Evolutionary conservation across 768 basidiomycete species (phyloP), one percentile per base, ranked within the genome.

Genomic region (Tricholoma furcatifolium): DNA sequence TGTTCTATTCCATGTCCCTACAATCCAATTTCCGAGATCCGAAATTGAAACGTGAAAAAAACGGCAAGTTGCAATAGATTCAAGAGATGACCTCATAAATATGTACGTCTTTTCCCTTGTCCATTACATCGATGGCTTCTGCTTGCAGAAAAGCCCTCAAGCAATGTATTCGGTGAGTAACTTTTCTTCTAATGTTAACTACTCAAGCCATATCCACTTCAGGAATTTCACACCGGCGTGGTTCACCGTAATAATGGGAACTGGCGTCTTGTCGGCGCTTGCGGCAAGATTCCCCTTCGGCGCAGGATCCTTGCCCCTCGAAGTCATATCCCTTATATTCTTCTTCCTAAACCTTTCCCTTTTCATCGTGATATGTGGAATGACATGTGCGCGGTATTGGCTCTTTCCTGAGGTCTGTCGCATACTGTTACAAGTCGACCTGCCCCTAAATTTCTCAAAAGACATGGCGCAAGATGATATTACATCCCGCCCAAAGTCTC

Each of bases 261-360:
- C 80, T 0, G 81, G 81, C 3, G 69, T 75, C 0, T 67, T 82
- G 2, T 72, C 76, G 11, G 65, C 74, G 8, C 69, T 83, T n/a
- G 71, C 74, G 38, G 68, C 74, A 21, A 71, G 53, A 24, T 81
- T 80, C 53, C 81, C 78, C 10, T 85, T 81, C 54, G 76, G 71
- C 4, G 54, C 64, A 39, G 61, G 65, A 34, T 73, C 72, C 18
- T 53, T 60, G 5, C 48, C 65, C 18, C 69, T 76, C 58, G 65
- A 68, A 47, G 55, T 67, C 10, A 58, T 81, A 42, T 70, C 76
- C 24, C 69, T 81, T 30, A 65, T 74, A 4, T 73, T 87, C 60
- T 85, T 85, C 68, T 74, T 84, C 63, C 65, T 87, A 53, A 82
- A 85, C 62, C 69, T 84, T 32, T 56, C 62, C 2, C 70, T 88